Percentiles rank a stretch among this genome's conserved stretches.
phyloP scores from a whole-genome alignment of 108 stramenopile genomes.

The Cyclotella cryptica region DNA sequence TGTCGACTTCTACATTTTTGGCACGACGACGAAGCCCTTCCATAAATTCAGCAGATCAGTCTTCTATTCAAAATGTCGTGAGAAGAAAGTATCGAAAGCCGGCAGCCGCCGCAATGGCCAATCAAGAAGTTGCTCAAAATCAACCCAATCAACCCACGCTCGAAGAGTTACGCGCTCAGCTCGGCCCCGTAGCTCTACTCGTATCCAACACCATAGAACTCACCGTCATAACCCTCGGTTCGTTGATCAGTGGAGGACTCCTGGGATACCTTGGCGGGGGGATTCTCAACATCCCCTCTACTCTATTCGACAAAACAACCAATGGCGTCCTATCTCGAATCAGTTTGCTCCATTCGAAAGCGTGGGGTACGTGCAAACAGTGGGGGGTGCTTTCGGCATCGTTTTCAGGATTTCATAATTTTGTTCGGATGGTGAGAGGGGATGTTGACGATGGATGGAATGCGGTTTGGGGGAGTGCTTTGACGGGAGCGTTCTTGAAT shows the following conservation, averaged over 20 bases:
- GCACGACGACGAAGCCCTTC: not conserved
- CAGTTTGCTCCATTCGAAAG: slow-evolving; percentile 57
- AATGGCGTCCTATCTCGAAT: slow-evolving; percentile 35
- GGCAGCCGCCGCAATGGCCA: not conserved
- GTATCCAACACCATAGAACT: slow-evolving; percentile 71
- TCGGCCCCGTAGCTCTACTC: slow-evolving; percentile 64
- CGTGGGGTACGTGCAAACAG: slow-evolving; percentile 52
- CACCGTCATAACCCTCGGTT: slow-evolving; percentile 54
- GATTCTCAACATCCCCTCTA: slow-evolving; percentile 60
- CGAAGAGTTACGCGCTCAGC: slow-evolving; percentile 51
- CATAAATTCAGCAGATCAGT: not conserved
- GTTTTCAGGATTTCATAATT: slow-evolving; percentile 72
- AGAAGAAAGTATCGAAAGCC: slow-evolving; percentile 6
- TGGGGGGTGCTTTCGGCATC: slow-evolving; percentile 71
- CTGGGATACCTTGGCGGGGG: slow-evolving; percentile 67
- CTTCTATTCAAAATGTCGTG: slow-evolving; percentile 9
- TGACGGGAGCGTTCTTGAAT: slow-evolving; percentile 80
- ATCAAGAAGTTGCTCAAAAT: not conserved
- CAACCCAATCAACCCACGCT: slow-evolving; percentile 29
- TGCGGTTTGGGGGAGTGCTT: slow-evolving; percentile 61
- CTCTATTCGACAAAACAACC: slow-evolving; percentile 30
- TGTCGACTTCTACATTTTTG: not conserved
- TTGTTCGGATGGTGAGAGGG: slow-evolving; percentile 58
- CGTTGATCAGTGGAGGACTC: slow-evolving; percentile 67
- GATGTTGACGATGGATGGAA: slow-evolving; percentile 78